phyloP scores from a whole-genome alignment of 345 rosid genomes.

The Aquilaria malaccensis region DNA sequence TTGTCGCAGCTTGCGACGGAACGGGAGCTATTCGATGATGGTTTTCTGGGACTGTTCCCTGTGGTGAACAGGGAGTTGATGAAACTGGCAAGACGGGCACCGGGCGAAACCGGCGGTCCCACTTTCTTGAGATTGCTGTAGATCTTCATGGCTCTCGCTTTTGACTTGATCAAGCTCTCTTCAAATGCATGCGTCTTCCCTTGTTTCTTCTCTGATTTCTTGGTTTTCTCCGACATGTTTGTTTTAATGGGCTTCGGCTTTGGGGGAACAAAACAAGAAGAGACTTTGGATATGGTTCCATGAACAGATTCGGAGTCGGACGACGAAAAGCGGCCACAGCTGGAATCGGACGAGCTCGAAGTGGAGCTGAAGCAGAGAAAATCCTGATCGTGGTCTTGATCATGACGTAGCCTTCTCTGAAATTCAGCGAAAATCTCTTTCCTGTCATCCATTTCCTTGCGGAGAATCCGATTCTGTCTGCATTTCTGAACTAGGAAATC shows the following conservation, averaged over 20 bases:
- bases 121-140: constrained; percentile 45
- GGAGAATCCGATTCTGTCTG: constrained; percentile 27
- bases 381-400: constrained; percentile 34
- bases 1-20: constrained; percentile 23
- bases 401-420: constrained; percentile 18
- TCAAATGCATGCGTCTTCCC: constrained; percentile 24
- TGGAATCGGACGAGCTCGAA: constrained; percentile 70
- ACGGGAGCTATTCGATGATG: constrained; percentile 19
- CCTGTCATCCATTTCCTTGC: not conserved
- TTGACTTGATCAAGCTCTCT: constrained; percentile 26
- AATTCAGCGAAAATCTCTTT: constrained; percentile 14
- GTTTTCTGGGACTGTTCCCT: constrained; percentile 29
- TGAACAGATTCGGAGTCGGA: constrained; percentile 62
- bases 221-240: constrained; percentile 21
- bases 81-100: constrained; percentile 44
- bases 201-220: constrained; percentile 24
- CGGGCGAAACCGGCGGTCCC: constrained; percentile 77
- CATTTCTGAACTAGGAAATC: constrained; percentile 45
- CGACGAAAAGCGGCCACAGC: constrained; percentile 58
- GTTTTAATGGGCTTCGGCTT: constrained; percentile 40
- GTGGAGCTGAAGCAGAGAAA: constrained; percentile 46
- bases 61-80: constrained; percentile 52
- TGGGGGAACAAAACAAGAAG: constrained; percentile 22
- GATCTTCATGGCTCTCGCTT: constrained; percentile 49
- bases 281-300: constrained; percentile 26